Evolutionary conservation across 176 grass and related monocot genomes (phyloP), one percentile per base, ranked within the genome.

Genomic region (Ensete glaucum): DNA sequence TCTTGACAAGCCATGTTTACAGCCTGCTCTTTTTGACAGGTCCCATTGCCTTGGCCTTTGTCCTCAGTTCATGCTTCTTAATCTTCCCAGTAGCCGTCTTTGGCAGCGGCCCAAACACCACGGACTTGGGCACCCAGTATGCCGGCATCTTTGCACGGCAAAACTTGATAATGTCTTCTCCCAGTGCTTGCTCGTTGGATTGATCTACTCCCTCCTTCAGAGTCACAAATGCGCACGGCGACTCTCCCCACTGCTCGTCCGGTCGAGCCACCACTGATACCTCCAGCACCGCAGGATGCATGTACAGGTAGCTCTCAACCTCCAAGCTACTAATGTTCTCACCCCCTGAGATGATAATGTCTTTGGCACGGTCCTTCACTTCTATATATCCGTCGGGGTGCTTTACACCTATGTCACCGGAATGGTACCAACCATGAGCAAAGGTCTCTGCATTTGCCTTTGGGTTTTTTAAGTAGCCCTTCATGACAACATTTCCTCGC

Each of bases 41-140:
- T 48, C 90, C 95, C 52, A 99, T 78, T 34, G 87, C 86, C 85
- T 94, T 91, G 64, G 84, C 86, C 78, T 87, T 94, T 11, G 72
- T 67, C 68, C 90, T 88, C 75, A 94, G 79, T 73, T 99, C 88
- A 43, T 99, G 78, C 81, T 99, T 99, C 86, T 80, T 94, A 50
- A 99, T 82, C 84, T 91, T 99, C 54, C 88, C 95, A 0, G 88
- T 94, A 3, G 88, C 90, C 10, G 95, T 99, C 88, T 99, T 94
- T 0, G 95, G 95, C 68, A 99, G 71, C 29, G 82, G 86, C 12
- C 90, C 90, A 10, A 99, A 99, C 64, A 99, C 13, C 5, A 99
- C 88, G 1, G 90, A 94, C 49, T 99, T 94, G 1, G 90, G 90
- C n/a, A 91, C 90, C 90, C 90, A 94, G 69, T 83, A 94, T 0